Evolutionary conservation across 441 rosid species (phyloP), one percentile per base, ranked within the genome.

Genomic region (Daphne laureola): DNA sequence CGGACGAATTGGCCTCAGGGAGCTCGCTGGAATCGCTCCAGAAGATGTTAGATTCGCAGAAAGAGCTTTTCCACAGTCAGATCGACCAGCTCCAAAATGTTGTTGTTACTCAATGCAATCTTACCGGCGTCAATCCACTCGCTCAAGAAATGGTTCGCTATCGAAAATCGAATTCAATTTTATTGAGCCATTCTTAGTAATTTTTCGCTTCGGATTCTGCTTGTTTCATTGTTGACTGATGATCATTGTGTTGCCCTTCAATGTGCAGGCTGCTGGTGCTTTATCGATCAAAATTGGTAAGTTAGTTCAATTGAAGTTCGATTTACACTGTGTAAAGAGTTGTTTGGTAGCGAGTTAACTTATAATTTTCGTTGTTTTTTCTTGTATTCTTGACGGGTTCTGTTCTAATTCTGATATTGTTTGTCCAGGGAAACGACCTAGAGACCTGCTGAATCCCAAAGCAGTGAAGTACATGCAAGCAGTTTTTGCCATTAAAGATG

Each of bases 51-150:
- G 83, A 73, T 44, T 71, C 87, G 17, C 98, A 90, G 74, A 86
- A 68, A 53, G 87, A 73, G 61, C 72, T 87, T 38, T 84, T 94
- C 59, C 96, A 81, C 69, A 55, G 76, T 66, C 96, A 90, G 88
- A 77, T 90, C 87, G 87, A 84, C 57, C 89, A 88, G 69, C 81
- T 90, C 18, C 90, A 81, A 66, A 67, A 72, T 62, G 76, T 94
- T 27, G 89, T 94, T 45, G 82, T 88, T 64, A 75, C 76, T 41
- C 99, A 94, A 63, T 90, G 99, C 87, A 75, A 75, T 53, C 95
- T 94, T 65, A 94, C 98, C 50, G 96, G 98, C 53, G 99, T 78
- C 75, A 94, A 94, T 63, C 99, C 98, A 55, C 96, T 94, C 54
- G 84, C 99, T 27, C 99, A 94, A 68, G 96, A 94, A 65, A 94